Percentiles rank a stretch among this genome's conserved stretches.
Evolutionary conservation across 345 rosid genomes (phyloP).

Genomic region (Eucalyptus lansdowneana): DNA sequence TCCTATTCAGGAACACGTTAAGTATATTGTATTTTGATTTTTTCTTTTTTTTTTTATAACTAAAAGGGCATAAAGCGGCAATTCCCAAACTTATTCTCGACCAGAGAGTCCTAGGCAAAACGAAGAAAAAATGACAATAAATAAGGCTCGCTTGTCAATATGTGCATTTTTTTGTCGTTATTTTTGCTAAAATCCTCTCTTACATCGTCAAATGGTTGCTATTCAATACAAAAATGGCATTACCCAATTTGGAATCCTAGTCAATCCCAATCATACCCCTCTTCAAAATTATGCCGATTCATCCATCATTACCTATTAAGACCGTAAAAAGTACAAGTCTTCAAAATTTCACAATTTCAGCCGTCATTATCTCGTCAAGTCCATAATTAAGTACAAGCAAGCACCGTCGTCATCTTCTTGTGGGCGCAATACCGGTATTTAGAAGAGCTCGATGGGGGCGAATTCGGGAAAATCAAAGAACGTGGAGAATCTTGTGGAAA

Average conservation of each 20-base stretch:
- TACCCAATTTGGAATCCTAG: fast-evolving
- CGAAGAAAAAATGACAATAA: background rate
- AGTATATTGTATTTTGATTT: background rate
- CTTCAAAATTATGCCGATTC: background rate
- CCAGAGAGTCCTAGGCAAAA: fast-evolving
- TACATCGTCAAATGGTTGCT: too few relatives aligned
- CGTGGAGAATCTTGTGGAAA: background rate
- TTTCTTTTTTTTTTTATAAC: too few relatives aligned
- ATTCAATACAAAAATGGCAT: background rate
- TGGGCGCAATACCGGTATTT: background rate
- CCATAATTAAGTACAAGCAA: background rate
- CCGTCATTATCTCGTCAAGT: background rate
- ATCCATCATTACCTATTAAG: background rate
- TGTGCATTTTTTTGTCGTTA: fast-evolving
- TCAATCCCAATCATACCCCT: background rate
- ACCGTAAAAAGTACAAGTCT: too few relatives aligned
- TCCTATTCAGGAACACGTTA: fast-evolving
- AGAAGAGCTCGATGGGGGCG: background rate
- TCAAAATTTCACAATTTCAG: background rate
- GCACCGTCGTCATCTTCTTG: background rate
- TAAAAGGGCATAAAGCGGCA: too few relatives aligned
- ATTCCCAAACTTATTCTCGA: background rate
- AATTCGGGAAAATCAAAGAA: background rate
- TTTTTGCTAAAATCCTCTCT: too few relatives aligned
- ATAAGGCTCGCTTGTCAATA: background rate